phyloP scores from a whole-genome alignment of 2,329 filamentous ascomycete genomes.

The Pseudogymnoascus sp. region DNA sequence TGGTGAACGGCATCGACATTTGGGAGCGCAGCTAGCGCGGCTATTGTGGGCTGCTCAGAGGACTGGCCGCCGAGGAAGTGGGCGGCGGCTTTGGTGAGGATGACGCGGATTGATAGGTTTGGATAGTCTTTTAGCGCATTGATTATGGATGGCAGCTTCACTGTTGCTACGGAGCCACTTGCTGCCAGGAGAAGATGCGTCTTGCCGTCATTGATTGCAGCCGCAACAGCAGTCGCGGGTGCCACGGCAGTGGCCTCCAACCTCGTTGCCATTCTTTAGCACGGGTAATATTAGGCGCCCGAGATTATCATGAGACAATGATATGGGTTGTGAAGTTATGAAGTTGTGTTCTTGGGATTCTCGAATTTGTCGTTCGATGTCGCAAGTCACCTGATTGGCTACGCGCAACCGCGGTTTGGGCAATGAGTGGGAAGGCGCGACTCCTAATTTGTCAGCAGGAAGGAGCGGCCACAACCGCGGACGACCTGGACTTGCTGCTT shows the following conservation, averaged over 20 bases:
- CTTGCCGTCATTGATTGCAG: slow-evolving; percentile 39
- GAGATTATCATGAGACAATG: background rate
- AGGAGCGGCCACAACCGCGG: background rate
- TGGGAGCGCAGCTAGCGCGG: slow-evolving; percentile 50
- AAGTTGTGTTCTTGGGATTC: background rate
- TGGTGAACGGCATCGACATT: slow-evolving; percentile 76
- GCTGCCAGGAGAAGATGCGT: slow-evolving; percentile 59
- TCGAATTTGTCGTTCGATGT: background rate
- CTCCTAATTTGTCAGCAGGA: background rate
- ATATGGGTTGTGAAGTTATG: background rate
- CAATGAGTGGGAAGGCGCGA: background rate
- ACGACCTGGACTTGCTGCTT: background rate
- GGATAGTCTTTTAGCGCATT: slow-evolving; percentile 42
- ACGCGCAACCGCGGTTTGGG: background rate
- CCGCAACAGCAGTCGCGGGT: background rate
- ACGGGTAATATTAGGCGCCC: background rate
- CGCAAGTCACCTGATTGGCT: background rate
- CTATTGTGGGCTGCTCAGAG: slow-evolving; percentile 66
- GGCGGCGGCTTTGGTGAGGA: slow-evolving; percentile 68
- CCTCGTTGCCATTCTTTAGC: background rate
- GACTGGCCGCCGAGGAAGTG: slow-evolving; percentile 73
- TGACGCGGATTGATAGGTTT: slow-evolving; percentile 70
- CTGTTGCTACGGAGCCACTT: slow-evolving; percentile 76
- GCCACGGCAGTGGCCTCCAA: background rate
- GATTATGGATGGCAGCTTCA: slow-evolving; percentile 69